Evolutionary conservation across 352 stramenopile genomes (phyloP).

Genomic region (Phytophthora constricta): DNA sequence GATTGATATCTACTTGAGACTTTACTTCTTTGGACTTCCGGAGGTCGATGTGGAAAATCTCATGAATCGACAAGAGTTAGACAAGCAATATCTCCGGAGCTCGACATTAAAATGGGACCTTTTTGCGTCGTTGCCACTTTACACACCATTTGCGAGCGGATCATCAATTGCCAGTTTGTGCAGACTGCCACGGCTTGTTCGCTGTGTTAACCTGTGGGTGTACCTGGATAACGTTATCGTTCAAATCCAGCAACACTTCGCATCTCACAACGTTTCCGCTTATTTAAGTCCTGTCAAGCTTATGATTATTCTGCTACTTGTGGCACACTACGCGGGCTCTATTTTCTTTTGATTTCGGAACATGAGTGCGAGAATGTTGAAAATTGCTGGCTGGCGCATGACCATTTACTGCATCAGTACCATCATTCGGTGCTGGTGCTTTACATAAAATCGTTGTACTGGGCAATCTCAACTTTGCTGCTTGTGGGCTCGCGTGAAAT

Average conservation of each 20-base stretch:
- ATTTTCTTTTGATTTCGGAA: conserved; percentile 80
- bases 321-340: conserved; percentile 67
- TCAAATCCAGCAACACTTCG: conserved; percentile 72
- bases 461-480: conserved; percentile 69
- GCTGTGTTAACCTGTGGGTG: conserved; percentile 54
- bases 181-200: conserved; percentile 63
- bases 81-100: conserved; percentile 50
- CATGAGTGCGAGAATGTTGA: conserved; percentile 48
- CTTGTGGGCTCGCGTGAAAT: conserved; percentile 68
- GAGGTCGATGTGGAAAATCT: conserved; percentile 58
- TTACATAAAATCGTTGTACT: conserved; percentile 77
- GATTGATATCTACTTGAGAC: conserved; percentile 67
- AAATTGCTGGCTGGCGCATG: conserved; percentile 65
- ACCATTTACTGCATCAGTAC: conserved; percentile 69
- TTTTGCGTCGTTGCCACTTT: conserved; percentile 61
- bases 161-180: conserved; percentile 51
- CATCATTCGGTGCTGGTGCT: conserved; percentile 53
- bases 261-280: conserved; percentile 67
- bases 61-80: conserved; percentile 36
- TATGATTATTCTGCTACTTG: conserved; percentile 70
- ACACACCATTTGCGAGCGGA: conserved; percentile 28
- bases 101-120: conserved; percentile 56
- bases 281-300: conserved; percentile 75
- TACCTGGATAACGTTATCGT: conserved; percentile 75
- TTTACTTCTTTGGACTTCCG: conserved; percentile 68